Evolutionary conservation across 164 flowering plant species (phyloP), one percentile per base, ranked within the genome.

Genomic region (Annona squamosa): DNA sequence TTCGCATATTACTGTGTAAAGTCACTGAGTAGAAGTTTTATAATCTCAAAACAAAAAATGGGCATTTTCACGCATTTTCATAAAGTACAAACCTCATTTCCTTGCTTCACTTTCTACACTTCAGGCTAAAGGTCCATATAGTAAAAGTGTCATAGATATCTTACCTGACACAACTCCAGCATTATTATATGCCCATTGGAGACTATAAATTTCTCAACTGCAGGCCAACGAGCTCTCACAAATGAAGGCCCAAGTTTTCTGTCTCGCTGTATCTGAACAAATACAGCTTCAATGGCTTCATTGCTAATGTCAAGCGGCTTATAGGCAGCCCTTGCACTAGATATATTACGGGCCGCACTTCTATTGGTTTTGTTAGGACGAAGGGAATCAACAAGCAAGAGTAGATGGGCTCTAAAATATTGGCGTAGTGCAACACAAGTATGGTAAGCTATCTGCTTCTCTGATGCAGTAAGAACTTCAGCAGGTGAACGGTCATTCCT

Each of bases 251-350:
- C 99, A 75, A 96, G 90, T 84, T 91, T 96, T 67, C 97, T 82
- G 73, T 96, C 99, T 82, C 89, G 93, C 75, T 91, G 98, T 73
- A 96, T 82, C 78, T 86, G 97, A 72, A 90, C 84, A 80, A 96
- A 87, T 5, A 90, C 87, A 17, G 95, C 87, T 83, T 96, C 99
- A 75, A 91, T 84, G 56, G 97, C 90, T 82, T 96, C 99, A 79
- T 90, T 90, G 77, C 97, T 89, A 62, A 91, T 83, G 79, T 96
- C 98, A 72, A 96, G 97, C 65, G 98, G 98, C 82, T 96, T 96
- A 80, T 91, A 88, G 4, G 90, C 95, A 45, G 98, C 92, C 85
- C 90, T 85, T 69, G 83, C 82, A 82, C 87, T 85, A 46, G 88
- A 79, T 68, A 84, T 72, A 80, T 86, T 90, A 10, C 99, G 90